Base-by-base conservation (phyloP, 225 moss, liverwort and hornwort species). In the Physcomitrellopsis africana region DNA sequence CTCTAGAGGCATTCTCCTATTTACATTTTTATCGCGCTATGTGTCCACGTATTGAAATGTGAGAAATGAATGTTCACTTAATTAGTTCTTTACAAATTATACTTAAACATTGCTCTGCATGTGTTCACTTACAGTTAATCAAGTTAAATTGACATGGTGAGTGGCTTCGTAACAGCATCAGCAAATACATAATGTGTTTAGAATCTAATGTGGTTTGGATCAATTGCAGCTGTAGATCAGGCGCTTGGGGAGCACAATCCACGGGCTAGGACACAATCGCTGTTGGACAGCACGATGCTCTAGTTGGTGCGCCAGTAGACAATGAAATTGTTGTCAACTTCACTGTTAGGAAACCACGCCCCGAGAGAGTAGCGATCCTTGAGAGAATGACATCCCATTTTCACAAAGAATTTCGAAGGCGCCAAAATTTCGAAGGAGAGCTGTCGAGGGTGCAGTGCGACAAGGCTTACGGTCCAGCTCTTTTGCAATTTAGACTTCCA, bases 191-290 rank as follows among this genome's bases (percentile, higher is more conserved):
- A 18, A 54, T 17, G 0, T 45, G 57, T 15, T 56, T 16, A 7
- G 13, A 14, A 15, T 47, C 1, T 51, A 26, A 42, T 41, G 6
- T 66, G 9, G 22, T 49, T 7, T 24, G 32, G 32, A 37, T 37
- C 32, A 37, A 37, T 37, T 37, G 32, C 32, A 37, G 32, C 43
- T 73, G 14, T 74, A 96, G 95, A 89, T 93, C 15, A 85, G 93
- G 60, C 88, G 93, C 85, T 88, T 96, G 72, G 90, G 92, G 79
- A 96, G 92, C 61, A 92, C 93, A 1, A 94, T 94, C 13, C 85
- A 88, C 46, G 89, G 93, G 0, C 63, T 93, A 11, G 84, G 93
- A 81, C 70, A 94, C 93, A 0, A 93, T 93, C 48, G 92, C 94
- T 12, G 89, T 89, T 1, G 92, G 93, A 4, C 92, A 89, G 51